phyloP scores from a whole-genome alignment of 805 yeast species.

The Saturnispora galanensis region DNA sequence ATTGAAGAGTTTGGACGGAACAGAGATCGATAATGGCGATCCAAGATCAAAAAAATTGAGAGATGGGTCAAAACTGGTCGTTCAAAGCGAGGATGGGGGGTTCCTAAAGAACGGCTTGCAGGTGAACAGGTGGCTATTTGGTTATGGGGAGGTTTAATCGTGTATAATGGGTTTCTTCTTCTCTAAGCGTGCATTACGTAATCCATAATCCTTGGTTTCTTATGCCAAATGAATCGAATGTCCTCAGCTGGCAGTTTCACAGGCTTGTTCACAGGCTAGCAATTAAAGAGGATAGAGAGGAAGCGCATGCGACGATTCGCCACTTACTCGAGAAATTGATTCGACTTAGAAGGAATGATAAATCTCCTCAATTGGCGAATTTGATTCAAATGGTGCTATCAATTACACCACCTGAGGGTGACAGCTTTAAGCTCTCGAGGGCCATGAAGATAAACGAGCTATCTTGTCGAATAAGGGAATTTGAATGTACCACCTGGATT shows the following conservation, averaged over 20 bases:
- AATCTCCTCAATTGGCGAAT: no score
- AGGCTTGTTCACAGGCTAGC: no score
- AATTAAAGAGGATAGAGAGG: no score
- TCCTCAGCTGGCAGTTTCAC: no score
- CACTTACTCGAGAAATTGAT: no score
- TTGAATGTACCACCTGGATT: background rate
- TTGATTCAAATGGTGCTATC: no score
- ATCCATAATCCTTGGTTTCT: background rate
- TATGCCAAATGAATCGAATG: no score
- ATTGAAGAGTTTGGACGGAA: constrained; percentile 11
- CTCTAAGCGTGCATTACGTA: background rate
- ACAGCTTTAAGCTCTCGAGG: no score
- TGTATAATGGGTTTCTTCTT: background rate
- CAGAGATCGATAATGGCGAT: constrained; percentile 7
- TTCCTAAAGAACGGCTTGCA: constrained; percentile 4
- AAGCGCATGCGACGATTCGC: no score
- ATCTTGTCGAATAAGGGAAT: background rate
- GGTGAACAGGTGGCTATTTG: constrained; percentile 9
- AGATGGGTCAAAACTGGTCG: constrained; percentile 10
- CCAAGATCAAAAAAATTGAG: constrained; percentile 1
- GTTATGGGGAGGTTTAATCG: constrained; percentile 10
- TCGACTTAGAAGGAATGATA: no score
- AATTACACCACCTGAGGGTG: no score
- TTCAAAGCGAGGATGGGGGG: constrained; percentile 3
- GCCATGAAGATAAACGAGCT: background rate